Base-by-base conservation (phyloP, 2,329 filamentous ascomycete genomes). In the Ascochyta koolunga region DNA sequence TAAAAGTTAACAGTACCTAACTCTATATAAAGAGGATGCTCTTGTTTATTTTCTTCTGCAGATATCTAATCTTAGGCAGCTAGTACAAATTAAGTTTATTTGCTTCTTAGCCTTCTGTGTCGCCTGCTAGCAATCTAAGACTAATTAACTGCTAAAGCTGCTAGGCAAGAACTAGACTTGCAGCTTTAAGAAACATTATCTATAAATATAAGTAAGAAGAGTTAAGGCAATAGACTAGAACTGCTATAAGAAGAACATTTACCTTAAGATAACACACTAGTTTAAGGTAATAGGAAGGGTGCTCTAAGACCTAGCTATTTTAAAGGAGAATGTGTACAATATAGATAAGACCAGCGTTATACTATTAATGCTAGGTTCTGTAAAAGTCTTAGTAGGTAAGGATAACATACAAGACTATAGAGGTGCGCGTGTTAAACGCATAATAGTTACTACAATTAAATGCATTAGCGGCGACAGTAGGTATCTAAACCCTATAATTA, bases 11-110 rank as follows among this genome's bases (percentile, higher is more conserved):
- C n/a, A n/a, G n/a, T n/a, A n/a, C n/a, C n/a, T n/a, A n/a, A n/a
- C n/a, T n/a, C n/a, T n/a, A n/a, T n/a, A n/a, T n/a, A n/a, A n/a
- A 61, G 69, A 71, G 61, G 65, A 68, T 47, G 69, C 65, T 36
- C 24, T 72, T 38, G 57, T 61, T 22, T 33, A 49, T 22, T 54
- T 55, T 59, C 41, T 59, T 29, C 47, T 67, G 42, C 49, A 44
- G 42, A 67, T 57, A 50, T 49, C 55, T 55, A 29, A 36, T 25
- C 41, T 62, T 31, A 56, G 61, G 19, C 43, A 55, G 15, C 61
- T 55, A 38, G 44, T 66, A 15, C 58, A 37, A 27, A 64, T 68
- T 2, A 67, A 67, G 47, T 61, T 51, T 45, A 50, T 66, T 46
- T 59, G 45, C 49, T 61, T 25, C 7, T 33, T 68, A 45, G 62